These are phyloP conservation scores for Exsudoporus frostii DNA, from an alignment of 768 basidiomycete species.

Conservation along the genomic window DNA sequence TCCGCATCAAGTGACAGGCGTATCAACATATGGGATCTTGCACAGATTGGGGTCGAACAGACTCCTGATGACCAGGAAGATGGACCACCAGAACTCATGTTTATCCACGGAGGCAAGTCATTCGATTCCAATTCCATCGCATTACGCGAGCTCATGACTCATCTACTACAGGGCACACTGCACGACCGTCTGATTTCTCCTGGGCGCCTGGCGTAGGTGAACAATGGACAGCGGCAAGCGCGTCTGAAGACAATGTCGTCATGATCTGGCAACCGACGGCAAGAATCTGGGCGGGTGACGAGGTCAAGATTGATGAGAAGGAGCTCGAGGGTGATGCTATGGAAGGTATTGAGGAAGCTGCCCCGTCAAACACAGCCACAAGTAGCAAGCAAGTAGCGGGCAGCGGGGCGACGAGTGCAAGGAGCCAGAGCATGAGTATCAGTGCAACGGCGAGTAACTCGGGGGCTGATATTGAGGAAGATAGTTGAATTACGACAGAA, in stretches of 20 bases:
- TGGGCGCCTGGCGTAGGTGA: conserved; percentile 88
- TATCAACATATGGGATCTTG: conserved; percentile 93
- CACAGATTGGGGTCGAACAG: conserved; percentile 90
- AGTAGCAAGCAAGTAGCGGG: conserved; percentile 16
- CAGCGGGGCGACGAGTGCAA: conserved; percentile 40
- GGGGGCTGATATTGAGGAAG: conserved; percentile 45
- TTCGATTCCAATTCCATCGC: neutral
- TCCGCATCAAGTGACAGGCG: conserved; percentile 92
- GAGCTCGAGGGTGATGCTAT: conserved; percentile 80
- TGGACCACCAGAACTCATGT: conserved; percentile 93
- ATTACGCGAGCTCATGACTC: neutral
- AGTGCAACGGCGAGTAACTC: conserved; percentile 49
- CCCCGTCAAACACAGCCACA: conserved; percentile 17
- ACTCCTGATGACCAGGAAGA: conserved; percentile 98
- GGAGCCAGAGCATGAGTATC: conserved; percentile 61
- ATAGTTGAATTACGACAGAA: conserved; percentile 20
- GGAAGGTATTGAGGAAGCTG: conserved; percentile 61
- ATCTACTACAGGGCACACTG: conserved; percentile 67
- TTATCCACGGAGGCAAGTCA: conserved; percentile 86
- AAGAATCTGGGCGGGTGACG: conserved; percentile 91
- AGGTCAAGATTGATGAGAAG: conserved; percentile 77
- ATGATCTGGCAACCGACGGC: conserved; percentile 98
- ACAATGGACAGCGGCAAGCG: conserved; percentile 80
- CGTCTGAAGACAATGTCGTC: conserved; percentile 95
- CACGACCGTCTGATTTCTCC: conserved; percentile 89